These are phyloP conservation scores for Rhodotorula mucilaginosa DNA, from an alignment of 1,284 basidiomycete genomes.

Conservation along the genomic window DNA sequence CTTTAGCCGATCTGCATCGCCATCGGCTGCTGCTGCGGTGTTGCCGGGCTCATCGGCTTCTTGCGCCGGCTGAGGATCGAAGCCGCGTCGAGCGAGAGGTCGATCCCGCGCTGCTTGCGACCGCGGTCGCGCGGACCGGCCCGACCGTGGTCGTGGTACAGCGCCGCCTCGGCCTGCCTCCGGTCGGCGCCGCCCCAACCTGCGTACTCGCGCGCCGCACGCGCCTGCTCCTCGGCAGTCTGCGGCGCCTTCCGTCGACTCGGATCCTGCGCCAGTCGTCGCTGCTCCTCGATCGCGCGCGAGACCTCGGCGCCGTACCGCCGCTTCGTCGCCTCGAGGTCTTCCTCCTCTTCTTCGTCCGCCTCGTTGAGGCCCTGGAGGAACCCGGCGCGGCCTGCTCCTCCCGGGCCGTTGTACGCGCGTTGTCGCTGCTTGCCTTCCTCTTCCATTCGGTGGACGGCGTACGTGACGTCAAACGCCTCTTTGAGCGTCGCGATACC, in stretches of 20 bases:
- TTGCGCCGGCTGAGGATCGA: slow-evolving; percentile 67
- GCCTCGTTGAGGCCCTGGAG: slow-evolving; percentile 80
- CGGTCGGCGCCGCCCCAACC: slow-evolving; percentile 48
- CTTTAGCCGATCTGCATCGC: slow-evolving; percentile 22
- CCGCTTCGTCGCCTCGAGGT: slow-evolving; percentile 44
- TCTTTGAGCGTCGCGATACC: slow-evolving; percentile 86
- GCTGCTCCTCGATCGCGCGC: slow-evolving; percentile 45
- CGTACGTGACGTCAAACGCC: slow-evolving; percentile 98
- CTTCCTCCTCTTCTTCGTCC: slow-evolving; percentile 58
- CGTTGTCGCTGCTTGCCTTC: slow-evolving; percentile 77
- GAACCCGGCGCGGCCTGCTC: slow-evolving; percentile 75
- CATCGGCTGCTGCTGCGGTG: slow-evolving; percentile 10
- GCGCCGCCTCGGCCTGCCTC: slow-evolving; percentile 53
- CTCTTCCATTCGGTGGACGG: slow-evolving; percentile 98
- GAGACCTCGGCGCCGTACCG: slow-evolving; percentile 49
- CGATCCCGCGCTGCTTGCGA: slow-evolving; percentile 58
- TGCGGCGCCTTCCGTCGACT: slow-evolving; percentile 42
- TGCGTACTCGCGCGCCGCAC: slow-evolving; percentile 43
- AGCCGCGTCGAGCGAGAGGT: slow-evolving; percentile 77
- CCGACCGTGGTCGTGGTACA: slow-evolving; percentile 59
- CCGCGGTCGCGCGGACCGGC: slow-evolving; percentile 69
- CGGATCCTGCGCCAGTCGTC: slow-evolving; percentile 49
- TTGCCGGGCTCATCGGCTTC: not conserved
- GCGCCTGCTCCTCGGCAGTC: slow-evolving; percentile 43
- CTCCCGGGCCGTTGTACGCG: slow-evolving; percentile 72